Percentiles rank a stretch among this genome's conserved stretches.
Evolutionary conservation across 176 grass and related monocot genomes (phyloP).

Genomic region (Themeda triandra): DNA sequence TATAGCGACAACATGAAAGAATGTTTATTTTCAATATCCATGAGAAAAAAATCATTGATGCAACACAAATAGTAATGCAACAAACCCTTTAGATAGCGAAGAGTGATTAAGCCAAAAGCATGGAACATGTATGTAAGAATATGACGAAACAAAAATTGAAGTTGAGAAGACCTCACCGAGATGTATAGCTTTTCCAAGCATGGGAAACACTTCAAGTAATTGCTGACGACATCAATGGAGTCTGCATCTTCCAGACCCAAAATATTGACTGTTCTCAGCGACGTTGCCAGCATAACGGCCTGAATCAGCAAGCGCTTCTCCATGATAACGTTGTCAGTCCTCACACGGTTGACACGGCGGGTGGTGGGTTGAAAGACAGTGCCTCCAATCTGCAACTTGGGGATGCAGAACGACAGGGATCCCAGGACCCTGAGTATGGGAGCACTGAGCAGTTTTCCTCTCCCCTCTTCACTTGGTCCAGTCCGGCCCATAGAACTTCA

Average conservation of each 20-base stretch:
- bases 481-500: too few relatives aligned
- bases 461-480: too few relatives aligned
- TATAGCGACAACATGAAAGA: neutral
- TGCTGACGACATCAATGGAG: neutral
- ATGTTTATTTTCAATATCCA: neutral
- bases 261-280: neutral
- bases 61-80: neutral
- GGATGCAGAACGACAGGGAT: neutral
- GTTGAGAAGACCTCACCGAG: too few relatives aligned
- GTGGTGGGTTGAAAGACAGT: neutral
- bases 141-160: too few relatives aligned
- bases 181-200: too few relatives aligned
- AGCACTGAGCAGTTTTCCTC: too few relatives aligned
- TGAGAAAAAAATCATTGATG: neutral
- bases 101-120: too few relatives aligned
- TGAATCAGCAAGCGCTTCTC: neutral
- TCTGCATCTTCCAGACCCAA: neutral
- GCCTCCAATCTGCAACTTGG: neutral
- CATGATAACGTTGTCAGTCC: neutral
- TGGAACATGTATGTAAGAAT: too few relatives aligned
- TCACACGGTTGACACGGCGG: neutral
- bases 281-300: neutral
- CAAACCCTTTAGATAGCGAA: too few relatives aligned
- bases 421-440: too few relatives aligned
- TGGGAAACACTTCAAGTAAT: neutral